Percentiles rank a stretch among this genome's conserved stretches.
Conservation (phyloP, 257 asterid genomes). For the Avicennia marina region DNA sequence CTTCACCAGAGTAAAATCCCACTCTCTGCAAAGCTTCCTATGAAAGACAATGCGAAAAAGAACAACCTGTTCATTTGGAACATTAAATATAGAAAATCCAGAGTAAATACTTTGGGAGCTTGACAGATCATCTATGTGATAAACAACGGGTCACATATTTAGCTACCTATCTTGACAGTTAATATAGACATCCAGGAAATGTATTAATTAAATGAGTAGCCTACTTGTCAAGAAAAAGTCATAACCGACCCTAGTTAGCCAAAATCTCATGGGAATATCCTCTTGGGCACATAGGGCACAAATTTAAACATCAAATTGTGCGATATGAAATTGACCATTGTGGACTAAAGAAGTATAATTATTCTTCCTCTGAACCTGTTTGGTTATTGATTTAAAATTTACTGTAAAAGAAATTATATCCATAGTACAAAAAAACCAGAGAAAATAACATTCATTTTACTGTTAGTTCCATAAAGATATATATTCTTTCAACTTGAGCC, state of each 20-base stretch:
- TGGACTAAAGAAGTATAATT: not conserved
- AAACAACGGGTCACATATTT: too few relatives aligned
- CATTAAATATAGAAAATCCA: not conserved
- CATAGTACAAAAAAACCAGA: too few relatives aligned
- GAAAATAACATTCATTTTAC: too few relatives aligned
- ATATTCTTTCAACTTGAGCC: too few relatives aligned
- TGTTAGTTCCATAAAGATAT: too few relatives aligned
- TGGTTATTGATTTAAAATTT: not conserved
- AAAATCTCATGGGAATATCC: not conserved
- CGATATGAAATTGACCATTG: not conserved
- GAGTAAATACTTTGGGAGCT: too few relatives aligned
- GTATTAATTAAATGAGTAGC: too few relatives aligned
- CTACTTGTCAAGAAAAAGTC: not conserved
- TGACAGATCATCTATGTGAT: too few relatives aligned
- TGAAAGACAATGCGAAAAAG: constrained; percentile 13
- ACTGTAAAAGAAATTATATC: too few relatives aligned
- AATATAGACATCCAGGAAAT: too few relatives aligned
- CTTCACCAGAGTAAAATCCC: constrained; percentile 95
- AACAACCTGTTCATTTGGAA: not conserved
- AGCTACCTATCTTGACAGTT: too few relatives aligned
- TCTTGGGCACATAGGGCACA: not conserved
- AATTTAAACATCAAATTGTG: not conserved
- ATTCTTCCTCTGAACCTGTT: not conserved
- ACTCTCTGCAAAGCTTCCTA: constrained; percentile 76
- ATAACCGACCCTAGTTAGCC: not conserved